phyloP scores from a whole-genome alignment of 1,139 yeast genomes.

The Hansenula lynferdii region DNA sequence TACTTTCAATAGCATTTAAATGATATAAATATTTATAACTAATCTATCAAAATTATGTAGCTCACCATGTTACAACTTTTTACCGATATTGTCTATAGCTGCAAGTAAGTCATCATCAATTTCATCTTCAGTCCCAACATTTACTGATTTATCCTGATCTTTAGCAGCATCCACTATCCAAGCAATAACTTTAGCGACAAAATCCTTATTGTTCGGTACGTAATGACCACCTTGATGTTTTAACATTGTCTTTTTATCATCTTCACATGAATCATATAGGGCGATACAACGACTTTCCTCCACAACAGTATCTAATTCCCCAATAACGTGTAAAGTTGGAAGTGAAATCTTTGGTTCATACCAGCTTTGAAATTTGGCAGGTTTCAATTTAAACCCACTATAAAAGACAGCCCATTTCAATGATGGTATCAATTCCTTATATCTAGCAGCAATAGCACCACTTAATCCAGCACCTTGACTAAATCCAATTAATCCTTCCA shows the following conservation, averaged over 20 bases:
- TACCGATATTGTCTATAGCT: constrained; percentile 38
- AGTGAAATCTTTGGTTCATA: constrained; percentile 43
- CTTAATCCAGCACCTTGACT: constrained; percentile 92
- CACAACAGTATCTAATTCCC: constrained; percentile 86
- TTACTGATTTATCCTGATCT: constrained; percentile 6
- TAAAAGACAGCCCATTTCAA: constrained; percentile 70
- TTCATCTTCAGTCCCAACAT: constrained; percentile 17
- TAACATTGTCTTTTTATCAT: constrained; percentile 41
- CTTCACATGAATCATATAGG: constrained; percentile 50
- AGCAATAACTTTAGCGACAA: constrained; percentile 50
- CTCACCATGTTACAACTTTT: background rate
- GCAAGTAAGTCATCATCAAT: constrained; percentile 33
- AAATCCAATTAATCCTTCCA: constrained; percentile 83
- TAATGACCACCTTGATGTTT: constrained; percentile 86
- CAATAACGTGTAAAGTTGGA: constrained; percentile 73
- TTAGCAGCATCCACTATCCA: constrained; percentile 39
- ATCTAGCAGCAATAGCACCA: constrained; percentile 45
- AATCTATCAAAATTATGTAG: background rate
- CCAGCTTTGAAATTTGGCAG: constrained; percentile 43
- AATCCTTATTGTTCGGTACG: constrained; percentile 67
- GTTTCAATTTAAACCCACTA: constrained; percentile 69
- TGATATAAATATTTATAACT: background rate
- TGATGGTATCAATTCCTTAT: constrained; percentile 33
- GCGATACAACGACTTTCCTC: constrained; percentile 63
- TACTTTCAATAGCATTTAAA: too few species aligned